phyloP scores from a whole-genome alignment of 2,329 filamentous ascomycete genomes.

The Fusarium cyanostomum region DNA sequence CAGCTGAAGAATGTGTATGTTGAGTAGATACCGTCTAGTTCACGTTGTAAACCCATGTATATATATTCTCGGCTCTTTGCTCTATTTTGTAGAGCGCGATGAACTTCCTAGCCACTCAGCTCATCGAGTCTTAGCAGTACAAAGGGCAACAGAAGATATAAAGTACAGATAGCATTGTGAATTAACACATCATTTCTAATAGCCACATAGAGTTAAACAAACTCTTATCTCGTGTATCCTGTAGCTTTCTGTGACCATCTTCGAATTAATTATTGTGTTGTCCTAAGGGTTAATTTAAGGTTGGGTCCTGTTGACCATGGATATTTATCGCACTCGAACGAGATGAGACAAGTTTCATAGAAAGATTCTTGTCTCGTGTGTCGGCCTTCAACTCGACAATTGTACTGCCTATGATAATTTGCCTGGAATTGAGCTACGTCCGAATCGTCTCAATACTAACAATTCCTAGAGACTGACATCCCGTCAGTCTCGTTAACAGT shows the following conservation, averaged over 20 bases:
- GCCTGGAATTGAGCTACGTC: background rate
- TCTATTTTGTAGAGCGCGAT: background rate
- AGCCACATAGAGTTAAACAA: too few species aligned
- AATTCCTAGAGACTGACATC: constrained; percentile 9
- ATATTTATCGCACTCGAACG: too few species aligned
- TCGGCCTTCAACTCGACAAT: background rate
- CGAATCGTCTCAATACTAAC: constrained; percentile 13
- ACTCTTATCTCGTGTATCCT: too few species aligned
- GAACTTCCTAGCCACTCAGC: background rate
- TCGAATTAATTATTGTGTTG: too few species aligned
- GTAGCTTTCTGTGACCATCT: too few species aligned
- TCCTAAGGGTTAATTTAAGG: too few species aligned
- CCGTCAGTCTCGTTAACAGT: background rate
- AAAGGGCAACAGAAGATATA: background rate
- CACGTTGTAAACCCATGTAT: too few species aligned
- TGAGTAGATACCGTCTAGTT: too few species aligned
- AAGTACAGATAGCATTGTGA: too few species aligned
- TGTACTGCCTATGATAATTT: background rate
- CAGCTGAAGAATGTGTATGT: background rate
- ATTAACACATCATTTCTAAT: too few species aligned
- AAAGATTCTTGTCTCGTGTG: background rate
- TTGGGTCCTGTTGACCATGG: too few species aligned
- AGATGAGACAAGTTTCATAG: background rate
- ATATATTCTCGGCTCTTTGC: too few species aligned
- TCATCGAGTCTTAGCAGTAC: background rate